Conservation (phyloP, 441 rosid species). For the Isatis lusitanica region DNA sequence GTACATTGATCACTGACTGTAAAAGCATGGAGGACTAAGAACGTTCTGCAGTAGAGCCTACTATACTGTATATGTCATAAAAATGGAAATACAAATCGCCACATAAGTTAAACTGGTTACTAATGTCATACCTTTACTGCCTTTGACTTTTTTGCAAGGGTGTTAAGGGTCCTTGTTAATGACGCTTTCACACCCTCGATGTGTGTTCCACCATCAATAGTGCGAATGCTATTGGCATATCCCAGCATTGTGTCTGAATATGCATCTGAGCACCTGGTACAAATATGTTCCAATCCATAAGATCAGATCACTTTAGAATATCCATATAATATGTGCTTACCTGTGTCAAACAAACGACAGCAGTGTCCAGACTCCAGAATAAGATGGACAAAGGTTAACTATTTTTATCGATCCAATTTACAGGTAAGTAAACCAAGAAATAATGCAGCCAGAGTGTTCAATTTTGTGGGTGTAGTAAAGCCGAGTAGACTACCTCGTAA, state of each 20-base stretch:
- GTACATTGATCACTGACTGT: not conserved
- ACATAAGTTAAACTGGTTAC: conserved; percentile 11
- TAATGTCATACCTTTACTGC: conserved; percentile 61
- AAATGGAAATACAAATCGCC: not conserved
- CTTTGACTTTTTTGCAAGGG: conserved; percentile 80
- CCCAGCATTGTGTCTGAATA: conserved; percentile 91
- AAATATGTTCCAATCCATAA: conserved; percentile 24
- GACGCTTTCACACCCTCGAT: conserved; percentile 89
- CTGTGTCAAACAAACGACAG: not conserved
- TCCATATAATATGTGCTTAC: not conserved
- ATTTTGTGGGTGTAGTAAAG: not conserved
- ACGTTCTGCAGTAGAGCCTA: not conserved
- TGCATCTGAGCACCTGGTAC: conserved; percentile 84
- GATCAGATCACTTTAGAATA: not conserved
- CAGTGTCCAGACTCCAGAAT: conserved; percentile 5
- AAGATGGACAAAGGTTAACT: not conserved
- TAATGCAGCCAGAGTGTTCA: not conserved
- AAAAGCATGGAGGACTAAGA: not conserved
- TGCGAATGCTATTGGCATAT: conserved; percentile 91
- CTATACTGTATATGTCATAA: not conserved
- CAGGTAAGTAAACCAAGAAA: not conserved
- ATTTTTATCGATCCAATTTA: not conserved
- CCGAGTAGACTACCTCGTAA: not conserved
- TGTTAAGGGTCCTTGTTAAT: conserved; percentile 79
- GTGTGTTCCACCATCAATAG: conserved; percentile 91